These are phyloP conservation scores for Epichloe gansuensis DNA, from an alignment of 2,329 filamentous ascomycete species.

Conservation along the genomic window DNA sequence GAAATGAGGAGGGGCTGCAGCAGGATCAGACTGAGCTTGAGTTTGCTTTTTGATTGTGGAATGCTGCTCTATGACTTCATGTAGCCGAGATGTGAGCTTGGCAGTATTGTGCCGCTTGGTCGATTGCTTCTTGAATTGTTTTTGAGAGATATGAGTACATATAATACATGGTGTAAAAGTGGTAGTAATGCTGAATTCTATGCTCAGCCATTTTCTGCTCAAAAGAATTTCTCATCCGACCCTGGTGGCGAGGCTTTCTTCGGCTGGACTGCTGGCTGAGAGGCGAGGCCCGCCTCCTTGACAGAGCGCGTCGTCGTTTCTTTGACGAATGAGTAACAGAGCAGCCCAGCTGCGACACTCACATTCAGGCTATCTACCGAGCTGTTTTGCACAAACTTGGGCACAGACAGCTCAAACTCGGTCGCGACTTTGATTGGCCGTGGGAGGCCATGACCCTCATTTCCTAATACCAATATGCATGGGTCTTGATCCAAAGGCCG, in stretches of 20 bases:
- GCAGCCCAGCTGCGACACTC: conserved; percentile 69
- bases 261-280: neutral
- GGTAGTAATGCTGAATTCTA: neutral
- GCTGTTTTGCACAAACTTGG: conserved; percentile 36
- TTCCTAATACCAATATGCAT: conserved; percentile 71
- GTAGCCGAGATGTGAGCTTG: too few relatives aligned
- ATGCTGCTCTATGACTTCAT: neutral
- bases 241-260: neutral
- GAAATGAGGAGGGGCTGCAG: neutral
- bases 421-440: conserved; percentile 51
- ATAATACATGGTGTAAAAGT: neutral
- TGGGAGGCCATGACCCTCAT: conserved; percentile 66
- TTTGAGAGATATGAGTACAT: neutral
- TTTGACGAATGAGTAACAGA: conserved; percentile 58
- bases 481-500: conserved; percentile 49
- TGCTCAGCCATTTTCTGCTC: neutral
- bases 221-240: neutral
- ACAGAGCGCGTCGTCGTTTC: conserved; percentile 5
- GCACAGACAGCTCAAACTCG: conserved; percentile 55
- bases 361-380: conserved; percentile 88
- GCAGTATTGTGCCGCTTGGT: too few relatives aligned
- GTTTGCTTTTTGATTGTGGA: neutral
- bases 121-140: neutral
- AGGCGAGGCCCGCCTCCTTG: neutral
- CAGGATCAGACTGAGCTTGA: neutral